Evolutionary conservation across 129 eudicot genomes (phyloP), one percentile per base, ranked within the genome.

Genomic region (Tagetes patula): DNA sequence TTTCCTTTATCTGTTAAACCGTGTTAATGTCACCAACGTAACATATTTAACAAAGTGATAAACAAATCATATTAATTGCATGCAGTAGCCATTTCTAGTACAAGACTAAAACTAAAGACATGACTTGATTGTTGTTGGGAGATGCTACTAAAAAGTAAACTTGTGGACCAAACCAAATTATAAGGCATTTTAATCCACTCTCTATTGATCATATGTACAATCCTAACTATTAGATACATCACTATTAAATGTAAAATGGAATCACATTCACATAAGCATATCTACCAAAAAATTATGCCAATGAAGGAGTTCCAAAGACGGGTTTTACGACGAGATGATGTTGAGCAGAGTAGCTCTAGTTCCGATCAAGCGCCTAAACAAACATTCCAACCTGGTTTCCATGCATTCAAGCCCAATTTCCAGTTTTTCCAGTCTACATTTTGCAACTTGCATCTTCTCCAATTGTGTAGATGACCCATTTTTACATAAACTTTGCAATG

Each of bases 311-410:
- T 41, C 32, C 2, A 27, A 70, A 38, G 0, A 1, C 59, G 10
- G 38, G 14, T 9, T 40, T 47, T 76, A 76, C 69, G n/a, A 13
- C 10, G 68, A 67, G 32, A 55, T 43, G n/a, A 79, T 79, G 34
- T 79, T 79, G 45, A 79, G 82, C 20, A 79, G 74, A 72, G 70
- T 54, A 3, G 74, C 73, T 55, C 83, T 65, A 40, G 54, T 56
- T 79, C 73, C 62, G 50, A 79, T 60, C 40, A 79, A 65, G 3
- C 74, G 33, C 69, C 79, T 79, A 73, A 72, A 79, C 46, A 64
- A 2, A 37, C 54, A 43, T 7, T 79, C 83, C 45, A 72, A 34
- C 43, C 50, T 48, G 12, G 10, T 61, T 48, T 79, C 83, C 14
- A 79, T 11, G 49, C 74, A n/a, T 36, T 79, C 70, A 40, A 73